These are phyloP conservation scores for Ogataea nakhonphanomensis DNA, from an alignment of 805 yeast genomes.

Conservation along the genomic window DNA sequence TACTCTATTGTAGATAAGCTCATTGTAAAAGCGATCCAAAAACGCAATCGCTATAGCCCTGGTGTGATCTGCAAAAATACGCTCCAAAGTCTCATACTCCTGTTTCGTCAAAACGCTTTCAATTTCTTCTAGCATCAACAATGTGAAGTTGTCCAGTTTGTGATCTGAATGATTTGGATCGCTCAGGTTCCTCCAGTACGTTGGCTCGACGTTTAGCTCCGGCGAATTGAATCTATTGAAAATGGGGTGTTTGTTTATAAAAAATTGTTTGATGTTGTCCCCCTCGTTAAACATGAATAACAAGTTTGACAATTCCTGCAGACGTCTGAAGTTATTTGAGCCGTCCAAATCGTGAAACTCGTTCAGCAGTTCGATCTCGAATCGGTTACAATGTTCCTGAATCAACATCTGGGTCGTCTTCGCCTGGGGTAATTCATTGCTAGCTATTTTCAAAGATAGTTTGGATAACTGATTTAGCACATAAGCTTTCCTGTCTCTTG, in stretches of 20 bases:
- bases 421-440: conserved; percentile 46
- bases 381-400: conserved; percentile 66
- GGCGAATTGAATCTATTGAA: conserved; percentile 46
- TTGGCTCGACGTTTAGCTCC: conserved; percentile 27
- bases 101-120: conserved; percentile 53
- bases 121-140: conserved; percentile 51
- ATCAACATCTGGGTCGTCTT: conserved; percentile 41
- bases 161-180: conserved; percentile 53
- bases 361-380: conserved; percentile 69
- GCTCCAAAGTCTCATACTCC: conserved; percentile 69
- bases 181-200: conserved; percentile 55
- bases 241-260: conserved; percentile 73
- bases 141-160: conserved; percentile 50
- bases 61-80: conserved; percentile 62
- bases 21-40: conserved; percentile 73
- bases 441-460: conserved; percentile 61
- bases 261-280: conserved; percentile 72
- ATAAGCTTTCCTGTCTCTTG: conserved; percentile 55
- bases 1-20: conserved; percentile 56
- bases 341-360: conserved; percentile 74
- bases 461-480: conserved; percentile 61
- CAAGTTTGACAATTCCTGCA: conserved; percentile 74
- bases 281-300: conserved; percentile 84
- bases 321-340: conserved; percentile 60
- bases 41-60: conserved; percentile 63